phyloP scores from a whole-genome alignment of 345 rosid species.

The Melaleuca quinquenervia region DNA sequence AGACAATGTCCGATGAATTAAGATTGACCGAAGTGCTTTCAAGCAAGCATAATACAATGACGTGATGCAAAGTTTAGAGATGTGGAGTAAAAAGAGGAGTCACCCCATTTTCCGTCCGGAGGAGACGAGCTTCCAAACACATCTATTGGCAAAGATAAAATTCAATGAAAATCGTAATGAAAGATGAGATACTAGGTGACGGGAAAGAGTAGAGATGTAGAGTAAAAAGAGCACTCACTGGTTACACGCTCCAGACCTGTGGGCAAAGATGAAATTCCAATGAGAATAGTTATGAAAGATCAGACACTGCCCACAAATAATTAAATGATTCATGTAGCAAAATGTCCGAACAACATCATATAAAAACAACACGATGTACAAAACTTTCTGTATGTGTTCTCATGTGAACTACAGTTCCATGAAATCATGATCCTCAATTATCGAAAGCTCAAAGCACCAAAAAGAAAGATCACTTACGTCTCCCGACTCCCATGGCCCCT shows the following conservation, averaged over 20 bases:
- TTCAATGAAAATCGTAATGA: not conserved
- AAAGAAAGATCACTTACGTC: not conserved
- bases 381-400: not conserved
- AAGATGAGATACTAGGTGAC: not conserved
- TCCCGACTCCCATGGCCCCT: not conserved
- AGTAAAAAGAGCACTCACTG: not conserved
- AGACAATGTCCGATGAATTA: not conserved
- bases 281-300: not conserved
- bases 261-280: not conserved
- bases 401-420: not conserved
- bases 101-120: not conserved
- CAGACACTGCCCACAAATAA: not conserved
- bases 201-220: too few species aligned
- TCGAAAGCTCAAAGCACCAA: not conserved
- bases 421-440: not conserved
- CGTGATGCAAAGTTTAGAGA: not conserved
- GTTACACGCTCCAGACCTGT: too few species aligned
- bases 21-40: not conserved
- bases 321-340: not conserved
- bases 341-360: not conserved
- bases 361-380: not conserved
- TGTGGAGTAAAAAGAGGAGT: not conserved
- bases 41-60: accelerated
- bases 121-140: too few species aligned
- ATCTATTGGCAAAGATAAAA: too few species aligned